These are phyloP conservation scores for Leccinum huronense DNA, from an alignment of 1,284 basidiomycete species.

Conservation along the genomic window DNA sequence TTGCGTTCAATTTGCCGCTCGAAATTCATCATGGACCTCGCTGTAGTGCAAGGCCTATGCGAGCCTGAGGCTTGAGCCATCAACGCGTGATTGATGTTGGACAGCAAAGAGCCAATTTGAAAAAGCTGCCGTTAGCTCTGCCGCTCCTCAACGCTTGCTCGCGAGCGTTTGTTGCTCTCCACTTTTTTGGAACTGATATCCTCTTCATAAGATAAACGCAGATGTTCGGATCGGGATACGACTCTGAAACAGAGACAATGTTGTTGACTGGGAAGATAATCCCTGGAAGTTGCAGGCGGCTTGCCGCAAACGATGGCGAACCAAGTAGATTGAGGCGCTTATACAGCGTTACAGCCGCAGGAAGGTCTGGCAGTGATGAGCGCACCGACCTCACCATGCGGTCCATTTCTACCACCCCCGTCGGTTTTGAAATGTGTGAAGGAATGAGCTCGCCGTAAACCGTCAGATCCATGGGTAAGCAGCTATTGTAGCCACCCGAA, in stretches of 20 bases:
- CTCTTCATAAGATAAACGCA: background rate
- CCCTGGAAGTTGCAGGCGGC: slow-evolving; percentile 1
- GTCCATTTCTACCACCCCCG: background rate
- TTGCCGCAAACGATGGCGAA: background rate
- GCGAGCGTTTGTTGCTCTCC: slow-evolving; percentile 48
- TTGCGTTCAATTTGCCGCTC: slow-evolving; percentile 70
- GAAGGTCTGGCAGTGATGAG: background rate
- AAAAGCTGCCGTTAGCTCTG: slow-evolving; percentile 58
- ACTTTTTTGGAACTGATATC: slow-evolving; percentile 50
- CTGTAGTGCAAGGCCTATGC: slow-evolving; percentile 71
- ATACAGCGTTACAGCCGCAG: background rate
- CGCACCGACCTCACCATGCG: background rate
- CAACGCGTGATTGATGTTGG: slow-evolving; percentile 83
- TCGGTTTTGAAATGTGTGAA: slow-evolving; percentile 2
- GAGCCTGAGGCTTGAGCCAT: slow-evolving; percentile 82
- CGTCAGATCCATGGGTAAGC: slow-evolving; percentile 10
- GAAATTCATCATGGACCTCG: slow-evolving; percentile 92
- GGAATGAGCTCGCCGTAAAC: slow-evolving; percentile 9
- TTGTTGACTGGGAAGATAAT: background rate
- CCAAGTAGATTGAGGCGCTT: background rate
- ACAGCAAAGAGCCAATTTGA: slow-evolving; percentile 76
- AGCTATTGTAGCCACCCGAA: slow-evolving; percentile 12
- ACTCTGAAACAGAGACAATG: background rate
- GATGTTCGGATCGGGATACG: background rate
- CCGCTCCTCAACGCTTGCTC: slow-evolving; percentile 36